phyloP scores from a whole-genome alignment of 176 grass and related monocot genomes.

The Saccharum officinarum region DNA sequence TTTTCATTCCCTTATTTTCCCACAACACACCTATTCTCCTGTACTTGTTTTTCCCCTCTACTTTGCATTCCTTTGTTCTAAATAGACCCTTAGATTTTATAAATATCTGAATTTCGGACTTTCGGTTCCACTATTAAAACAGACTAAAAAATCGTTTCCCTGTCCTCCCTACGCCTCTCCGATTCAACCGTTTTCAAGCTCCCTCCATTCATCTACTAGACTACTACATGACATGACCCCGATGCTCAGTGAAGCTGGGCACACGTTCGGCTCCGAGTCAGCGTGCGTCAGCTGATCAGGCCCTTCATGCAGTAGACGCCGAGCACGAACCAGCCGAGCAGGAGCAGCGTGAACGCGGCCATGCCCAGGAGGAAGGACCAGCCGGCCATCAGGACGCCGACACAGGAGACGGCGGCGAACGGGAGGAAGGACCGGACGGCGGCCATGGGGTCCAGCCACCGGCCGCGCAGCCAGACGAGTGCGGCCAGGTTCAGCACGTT shows the following conservation, averaged over 20 bases:
- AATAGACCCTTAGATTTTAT: too few species aligned
- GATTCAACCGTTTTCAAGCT: too few species aligned
- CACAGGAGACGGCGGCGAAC: conserved; percentile 46
- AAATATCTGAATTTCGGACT: neutral
- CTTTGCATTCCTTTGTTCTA: too few species aligned
- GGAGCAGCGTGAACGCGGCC: conserved; percentile 58
- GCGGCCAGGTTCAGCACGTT: conserved; percentile 60
- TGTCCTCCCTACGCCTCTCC: neutral
- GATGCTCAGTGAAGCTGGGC: neutral
- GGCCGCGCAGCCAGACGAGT: conserved; percentile 63
- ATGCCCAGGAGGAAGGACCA: conserved; percentile 78
- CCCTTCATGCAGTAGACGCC: conserved; percentile 63
- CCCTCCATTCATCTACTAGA: too few species aligned
- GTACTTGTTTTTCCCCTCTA: too few species aligned
- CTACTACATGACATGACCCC: too few species aligned
- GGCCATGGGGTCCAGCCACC: conserved; percentile 60
- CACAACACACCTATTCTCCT: too few species aligned
- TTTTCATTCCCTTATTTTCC: too few species aligned
- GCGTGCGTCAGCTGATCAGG: conserved; percentile 43
- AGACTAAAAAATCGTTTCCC: neutral
- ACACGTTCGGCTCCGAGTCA: neutral
- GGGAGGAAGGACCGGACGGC: conserved; percentile 53
- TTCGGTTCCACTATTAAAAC: neutral
- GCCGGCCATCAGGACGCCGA: conserved; percentile 64
- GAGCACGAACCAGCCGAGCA: conserved; percentile 67